Base-by-base conservation (phyloP, 805 yeast species). In the Barnettozyma vustinii region DNA sequence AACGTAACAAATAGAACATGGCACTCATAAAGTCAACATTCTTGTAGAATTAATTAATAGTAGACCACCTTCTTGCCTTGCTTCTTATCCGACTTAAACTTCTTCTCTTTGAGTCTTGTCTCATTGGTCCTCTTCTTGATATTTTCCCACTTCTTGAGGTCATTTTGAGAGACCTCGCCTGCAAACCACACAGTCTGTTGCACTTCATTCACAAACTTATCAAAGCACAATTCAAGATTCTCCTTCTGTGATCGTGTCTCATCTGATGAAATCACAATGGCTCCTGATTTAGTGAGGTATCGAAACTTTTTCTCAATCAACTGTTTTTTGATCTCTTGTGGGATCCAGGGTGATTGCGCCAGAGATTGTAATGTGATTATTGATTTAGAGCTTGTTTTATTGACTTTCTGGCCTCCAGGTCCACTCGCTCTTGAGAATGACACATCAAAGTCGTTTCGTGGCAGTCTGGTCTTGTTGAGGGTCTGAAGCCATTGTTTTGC, bases 381-480 rank as follows among this genome's bases (percentile, higher is more conserved):
- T 8, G 90, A 87, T 57, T 87, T 83, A 1, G 86, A 75, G 27
- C 69, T 73, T 49, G 68, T 73, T 56, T 87, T 87, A 63, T 87
- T 87, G 10, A 88, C 95, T 59, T 88, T 84, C 56, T 87, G 96
- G 0, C 96, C 96, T 1, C 96, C 96, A 0, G 96, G 88, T 0
- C 96, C 96, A 32, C 90, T 79, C 0, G 94, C 76, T 50, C 91
- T 64, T 46, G 80, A 70, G 58, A 66, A 83, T 4, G 71, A 53
- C 2, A 76, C 59, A 2, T 67, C 65, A 56, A 83, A 83, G n/a
- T 27, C 25, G 26, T 21, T 19, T 8, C 25, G 27, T 4, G 47
- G 51, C 4, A 48, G 6, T 9, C 5, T 36, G 8, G 20, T 9
- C 18, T 35, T 6, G 10, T 13, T 53, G 48, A 73, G 64, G 0